A percentile compares a stretch with the other conserved stretches of the same genome.
These are phyloP conservation scores for Epipyxis sp. DNA, from an alignment of 108 stramenopile genomes.

Conservation along the genomic window DNA sequence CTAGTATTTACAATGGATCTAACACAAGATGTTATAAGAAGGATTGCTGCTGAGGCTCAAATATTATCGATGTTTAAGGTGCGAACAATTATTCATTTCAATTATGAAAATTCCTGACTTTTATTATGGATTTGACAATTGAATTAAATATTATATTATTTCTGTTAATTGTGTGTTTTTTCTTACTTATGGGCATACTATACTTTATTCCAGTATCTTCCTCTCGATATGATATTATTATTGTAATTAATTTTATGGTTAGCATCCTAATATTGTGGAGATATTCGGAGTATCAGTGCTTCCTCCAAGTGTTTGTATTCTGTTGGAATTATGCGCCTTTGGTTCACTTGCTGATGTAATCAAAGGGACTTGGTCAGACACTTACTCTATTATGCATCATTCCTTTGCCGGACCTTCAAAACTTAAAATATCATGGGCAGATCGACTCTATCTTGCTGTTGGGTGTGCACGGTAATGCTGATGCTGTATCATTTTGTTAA, in stretches of 20 bases:
- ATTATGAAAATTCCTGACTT: too few relatives aligned
- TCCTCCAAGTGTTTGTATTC: conserved; percentile 29
- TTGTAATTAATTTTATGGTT: conserved; percentile 15
- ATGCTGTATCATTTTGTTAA: conserved; percentile 6
- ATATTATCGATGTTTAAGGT: conserved; percentile 1
- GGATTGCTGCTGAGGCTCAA: conserved; percentile 13
- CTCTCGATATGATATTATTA: background rate
- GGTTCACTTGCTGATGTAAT: conserved; percentile 15
- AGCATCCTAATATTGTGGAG: conserved; percentile 23
- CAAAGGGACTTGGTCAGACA: background rate
- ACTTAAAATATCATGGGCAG: conserved; percentile 3
- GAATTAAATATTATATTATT: too few relatives aligned
- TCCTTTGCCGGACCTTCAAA: background rate
- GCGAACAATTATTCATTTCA: too few relatives aligned
- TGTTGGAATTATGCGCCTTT: conserved; percentile 21
- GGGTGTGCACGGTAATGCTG: conserved; percentile 20
- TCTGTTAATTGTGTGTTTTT: too few relatives aligned
- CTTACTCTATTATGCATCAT: background rate
- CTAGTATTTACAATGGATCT: conserved; percentile 30
- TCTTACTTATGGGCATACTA: too few relatives aligned
- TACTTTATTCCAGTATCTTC: too few relatives aligned
- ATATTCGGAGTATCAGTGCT: conserved; percentile 28
- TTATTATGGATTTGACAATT: too few relatives aligned
- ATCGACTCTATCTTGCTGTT: conserved; percentile 8
- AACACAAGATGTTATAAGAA: background rate